A percentile compares a stretch with the other conserved stretches of the same genome.
phyloP scores from a whole-genome alignment of 1,284 basidiomycete genomes.

The Acaromyces ingoldii region DNA sequence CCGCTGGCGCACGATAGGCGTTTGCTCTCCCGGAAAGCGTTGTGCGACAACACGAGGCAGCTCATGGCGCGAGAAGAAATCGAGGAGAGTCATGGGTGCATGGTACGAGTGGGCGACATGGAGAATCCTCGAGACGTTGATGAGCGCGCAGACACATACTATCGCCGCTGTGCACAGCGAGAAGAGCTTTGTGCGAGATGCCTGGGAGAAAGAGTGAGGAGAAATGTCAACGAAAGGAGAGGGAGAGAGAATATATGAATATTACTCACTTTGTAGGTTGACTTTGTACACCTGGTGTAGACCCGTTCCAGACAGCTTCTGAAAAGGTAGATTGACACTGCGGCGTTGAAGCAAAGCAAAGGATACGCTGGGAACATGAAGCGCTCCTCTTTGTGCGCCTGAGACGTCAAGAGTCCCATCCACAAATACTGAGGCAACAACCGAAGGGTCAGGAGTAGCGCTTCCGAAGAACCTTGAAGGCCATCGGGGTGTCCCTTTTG shows the following conservation, averaged over 20 bases:
- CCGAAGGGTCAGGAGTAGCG: constrained; percentile 63
- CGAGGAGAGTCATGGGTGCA: constrained; percentile 71
- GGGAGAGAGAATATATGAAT: neutral
- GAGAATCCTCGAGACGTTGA: constrained; percentile 72
- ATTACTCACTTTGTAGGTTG: constrained; percentile 21
- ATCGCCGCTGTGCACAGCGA: constrained; percentile 68
- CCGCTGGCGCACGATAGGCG: constrained; percentile 12
- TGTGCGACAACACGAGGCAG: constrained; percentile 63
- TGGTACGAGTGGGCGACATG: constrained; percentile 66
- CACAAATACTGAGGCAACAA: constrained; percentile 84
- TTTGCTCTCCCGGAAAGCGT: constrained; percentile 17
- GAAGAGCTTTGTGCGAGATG: constrained; percentile 59
- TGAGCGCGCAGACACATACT: constrained; percentile 69
- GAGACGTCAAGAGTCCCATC: constrained; percentile 70
- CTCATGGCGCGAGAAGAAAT: constrained; percentile 70
- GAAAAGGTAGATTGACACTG: constrained; percentile 65
- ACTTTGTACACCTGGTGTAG: constrained; percentile 29
- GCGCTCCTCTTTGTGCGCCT: constrained; percentile 94
- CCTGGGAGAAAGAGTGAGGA: neutral
- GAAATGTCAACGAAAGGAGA: neutral
- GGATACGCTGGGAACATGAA: constrained; percentile 96
- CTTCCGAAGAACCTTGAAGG: constrained; percentile 12
- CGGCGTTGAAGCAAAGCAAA: constrained; percentile 87
- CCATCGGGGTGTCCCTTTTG: neutral
- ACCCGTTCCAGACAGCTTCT: constrained; percentile 24